Evolutionary conservation across 495 filamentous ascomycete genomes (phyloP).

Genomic region (Penicillium psychrofluorescens): DNA sequence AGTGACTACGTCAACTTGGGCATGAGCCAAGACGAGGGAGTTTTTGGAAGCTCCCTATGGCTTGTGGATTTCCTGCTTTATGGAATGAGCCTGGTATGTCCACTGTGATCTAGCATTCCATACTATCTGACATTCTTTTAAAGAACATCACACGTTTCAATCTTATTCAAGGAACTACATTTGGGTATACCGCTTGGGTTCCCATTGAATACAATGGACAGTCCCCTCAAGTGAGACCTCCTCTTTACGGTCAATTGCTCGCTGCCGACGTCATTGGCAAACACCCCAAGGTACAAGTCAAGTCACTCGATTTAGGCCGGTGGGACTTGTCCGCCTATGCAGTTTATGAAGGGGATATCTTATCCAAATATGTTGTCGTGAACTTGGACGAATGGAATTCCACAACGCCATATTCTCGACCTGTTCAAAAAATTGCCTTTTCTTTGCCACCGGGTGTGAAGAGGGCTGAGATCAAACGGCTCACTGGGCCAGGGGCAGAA

Average conservation of each 20-base stretch:
- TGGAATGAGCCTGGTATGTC: slow-evolving; percentile 8
- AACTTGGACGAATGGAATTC: slow-evolving; percentile 13
- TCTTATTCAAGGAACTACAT: slow-evolving; percentile 13
- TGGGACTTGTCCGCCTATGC: slow-evolving; percentile 9
- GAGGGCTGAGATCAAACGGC: slow-evolving; percentile 2
- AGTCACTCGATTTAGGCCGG: slow-evolving; percentile 2
- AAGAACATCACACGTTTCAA: slow-evolving; percentile 12
- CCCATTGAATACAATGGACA: slow-evolving; percentile 4
- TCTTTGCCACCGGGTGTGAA: not conserved
- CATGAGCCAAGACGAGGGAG: slow-evolving; percentile 11
- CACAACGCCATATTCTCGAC: slow-evolving; percentile 7
- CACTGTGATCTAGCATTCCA: no score
- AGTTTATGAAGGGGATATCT: slow-evolving; percentile 4
- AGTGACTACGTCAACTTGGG: slow-evolving; percentile 11
- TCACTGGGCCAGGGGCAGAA: slow-evolving; percentile 7
- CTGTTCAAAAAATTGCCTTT: slow-evolving; percentile 1
- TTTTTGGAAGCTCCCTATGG: slow-evolving; percentile 13
- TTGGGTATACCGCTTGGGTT: slow-evolving; percentile 10
- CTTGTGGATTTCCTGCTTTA: slow-evolving; percentile 9
- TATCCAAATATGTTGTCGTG: slow-evolving; percentile 10
- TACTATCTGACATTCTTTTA: not conserved
- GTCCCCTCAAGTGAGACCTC: slow-evolving; percentile 4
- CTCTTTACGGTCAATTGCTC: slow-evolving; percentile 9
- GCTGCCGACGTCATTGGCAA: slow-evolving; percentile 10
- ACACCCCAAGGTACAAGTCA: slow-evolving; percentile 3